Evolutionary conservation across 2,329 filamentous ascomycete genomes (phyloP).

Genomic region (Penicillium sp.): DNA sequence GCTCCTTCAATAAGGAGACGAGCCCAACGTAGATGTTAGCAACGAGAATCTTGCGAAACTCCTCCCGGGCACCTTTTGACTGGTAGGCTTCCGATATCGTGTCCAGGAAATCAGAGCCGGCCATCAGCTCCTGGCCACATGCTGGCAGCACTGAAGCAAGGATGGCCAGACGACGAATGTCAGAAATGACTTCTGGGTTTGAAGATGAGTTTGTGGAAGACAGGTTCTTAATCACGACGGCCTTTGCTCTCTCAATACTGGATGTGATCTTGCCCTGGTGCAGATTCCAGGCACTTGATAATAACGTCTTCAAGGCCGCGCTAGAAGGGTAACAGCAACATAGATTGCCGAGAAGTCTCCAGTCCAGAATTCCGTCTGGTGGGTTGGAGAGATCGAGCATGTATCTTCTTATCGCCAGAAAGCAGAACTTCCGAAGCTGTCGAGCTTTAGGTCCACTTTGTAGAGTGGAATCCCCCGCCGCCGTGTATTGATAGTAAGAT

Average conservation of each 20-base stretch:
- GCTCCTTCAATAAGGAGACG: constrained; percentile 64
- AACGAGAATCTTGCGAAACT: constrained; percentile 65
- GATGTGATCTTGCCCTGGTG: constrained; percentile 34
- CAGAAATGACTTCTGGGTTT: constrained; percentile 18
- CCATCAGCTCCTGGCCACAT: constrained; percentile 64
- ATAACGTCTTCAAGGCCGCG: constrained; percentile 50
- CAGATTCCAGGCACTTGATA: constrained; percentile 52
- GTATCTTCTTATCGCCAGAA: constrained; percentile 61
- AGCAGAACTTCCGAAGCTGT: constrained; percentile 61
- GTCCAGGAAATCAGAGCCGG: constrained; percentile 85
- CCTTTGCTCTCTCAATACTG: constrained; percentile 39
- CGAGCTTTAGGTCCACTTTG: constrained; percentile 39
- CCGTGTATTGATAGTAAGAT: constrained; percentile 61
- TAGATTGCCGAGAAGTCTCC: constrained; percentile 67
- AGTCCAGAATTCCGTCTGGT: constrained; percentile 55
- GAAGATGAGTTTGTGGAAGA: constrained; percentile 16
- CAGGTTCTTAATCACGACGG: constrained; percentile 32
- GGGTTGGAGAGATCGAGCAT: constrained; percentile 48
- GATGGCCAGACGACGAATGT: constrained; percentile 40
- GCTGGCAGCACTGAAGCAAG: constrained; percentile 42
- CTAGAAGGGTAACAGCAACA: constrained; percentile 66
- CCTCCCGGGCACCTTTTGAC: constrained; percentile 55
- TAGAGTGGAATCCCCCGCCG: constrained; percentile 33
- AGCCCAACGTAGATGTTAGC: constrained; percentile 74
- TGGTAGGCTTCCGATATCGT: constrained; percentile 54